A percentile compares a stretch with the other conserved stretches of the same genome.
phyloP scores from a whole-genome alignment of 2,329 filamentous ascomycete species.

The Magnaporthiopsis poae region DNA sequence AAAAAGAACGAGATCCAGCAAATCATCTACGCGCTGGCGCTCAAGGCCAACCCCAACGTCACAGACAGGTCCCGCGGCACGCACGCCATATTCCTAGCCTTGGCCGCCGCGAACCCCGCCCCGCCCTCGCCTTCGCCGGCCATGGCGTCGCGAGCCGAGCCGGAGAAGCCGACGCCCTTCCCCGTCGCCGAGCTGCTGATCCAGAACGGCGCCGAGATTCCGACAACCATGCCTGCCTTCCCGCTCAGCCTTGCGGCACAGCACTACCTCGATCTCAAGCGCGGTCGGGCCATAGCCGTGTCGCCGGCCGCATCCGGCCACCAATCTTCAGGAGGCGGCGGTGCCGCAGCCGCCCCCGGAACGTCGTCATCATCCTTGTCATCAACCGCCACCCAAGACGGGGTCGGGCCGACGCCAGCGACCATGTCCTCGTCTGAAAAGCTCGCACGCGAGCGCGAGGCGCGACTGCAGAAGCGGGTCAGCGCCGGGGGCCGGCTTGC shows the following conservation, averaged over 20 bases:
- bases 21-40: constrained; percentile 79
- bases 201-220: constrained; percentile 89
- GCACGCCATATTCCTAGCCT: constrained; percentile 78
- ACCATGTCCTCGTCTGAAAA: constrained; percentile 26
- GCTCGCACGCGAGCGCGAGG: constrained; percentile 53
- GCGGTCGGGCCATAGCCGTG: constrained; percentile 31
- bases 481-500: constrained; percentile 67
- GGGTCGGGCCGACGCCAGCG: constrained; percentile 12
- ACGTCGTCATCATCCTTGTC: constrained; percentile 44
- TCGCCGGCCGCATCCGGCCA: constrained; percentile 13
- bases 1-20: constrained; percentile 94
- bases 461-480: constrained; percentile 65
- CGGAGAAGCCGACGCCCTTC: constrained; percentile 57
- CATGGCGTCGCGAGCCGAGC: constrained; percentile 27
- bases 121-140: constrained; percentile 48
- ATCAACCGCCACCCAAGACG: constrained; percentile 12
- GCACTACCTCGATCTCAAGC: constrained; percentile 74
- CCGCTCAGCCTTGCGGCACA: constrained; percentile 73
- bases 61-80: constrained; percentile 79
- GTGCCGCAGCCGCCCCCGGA: constrained; percentile 47
- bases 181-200: constrained; percentile 81
- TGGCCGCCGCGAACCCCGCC: constrained; percentile 86
- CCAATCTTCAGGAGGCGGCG: background rate
- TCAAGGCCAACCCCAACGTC: constrained; percentile 78
- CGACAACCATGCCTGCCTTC: constrained; percentile 64